These are phyloP conservation scores for Saururus chinensis DNA, from an alignment of 164 flowering plant genomes.

Conservation along the genomic window DNA sequence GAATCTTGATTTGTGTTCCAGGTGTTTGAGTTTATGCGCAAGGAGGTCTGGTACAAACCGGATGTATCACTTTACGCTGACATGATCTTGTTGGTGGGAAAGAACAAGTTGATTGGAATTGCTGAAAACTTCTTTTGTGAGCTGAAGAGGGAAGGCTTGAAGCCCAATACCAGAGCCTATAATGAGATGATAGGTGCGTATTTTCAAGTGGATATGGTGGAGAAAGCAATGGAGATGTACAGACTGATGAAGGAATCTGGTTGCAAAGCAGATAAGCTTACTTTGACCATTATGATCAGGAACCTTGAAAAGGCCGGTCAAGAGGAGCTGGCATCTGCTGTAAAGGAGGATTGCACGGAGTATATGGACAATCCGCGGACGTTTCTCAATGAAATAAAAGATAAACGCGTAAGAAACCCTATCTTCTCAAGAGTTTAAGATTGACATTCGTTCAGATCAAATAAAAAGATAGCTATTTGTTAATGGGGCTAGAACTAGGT, in stretches of 20 bases:
- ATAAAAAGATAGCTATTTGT: no score
- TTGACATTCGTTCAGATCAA: no score
- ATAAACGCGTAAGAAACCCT: no score
- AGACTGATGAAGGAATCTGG: constrained; percentile 56
- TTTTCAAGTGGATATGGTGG: constrained; percentile 39
- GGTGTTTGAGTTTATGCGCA: constrained; percentile 51
- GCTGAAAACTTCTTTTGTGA: constrained; percentile 49
- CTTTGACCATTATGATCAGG: constrained; percentile 57
- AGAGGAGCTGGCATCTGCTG: constrained; percentile 38
- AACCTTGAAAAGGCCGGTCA: constrained; percentile 63
- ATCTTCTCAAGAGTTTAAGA: no score
- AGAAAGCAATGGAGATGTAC: constrained; percentile 62
- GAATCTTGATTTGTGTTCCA: constrained; percentile 15
- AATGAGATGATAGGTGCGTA: constrained; percentile 76
- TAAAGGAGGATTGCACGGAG: constrained; percentile 46
- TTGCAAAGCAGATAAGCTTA: constrained; percentile 53
- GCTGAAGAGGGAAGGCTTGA: constrained; percentile 42
- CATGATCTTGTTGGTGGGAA: constrained; percentile 60
- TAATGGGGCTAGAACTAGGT: no score
- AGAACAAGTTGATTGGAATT: constrained; percentile 39
- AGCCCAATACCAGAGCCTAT: constrained; percentile 58
- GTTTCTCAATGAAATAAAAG: no score
- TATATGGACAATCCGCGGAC: constrained; percentile 26
- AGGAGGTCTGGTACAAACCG: constrained; percentile 55
- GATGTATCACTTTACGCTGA: constrained; percentile 40